Evolutionary conservation across 768 basidiomycete genomes (phyloP), one percentile per base, ranked within the genome.

Genomic region (Collybia sp.): DNA sequence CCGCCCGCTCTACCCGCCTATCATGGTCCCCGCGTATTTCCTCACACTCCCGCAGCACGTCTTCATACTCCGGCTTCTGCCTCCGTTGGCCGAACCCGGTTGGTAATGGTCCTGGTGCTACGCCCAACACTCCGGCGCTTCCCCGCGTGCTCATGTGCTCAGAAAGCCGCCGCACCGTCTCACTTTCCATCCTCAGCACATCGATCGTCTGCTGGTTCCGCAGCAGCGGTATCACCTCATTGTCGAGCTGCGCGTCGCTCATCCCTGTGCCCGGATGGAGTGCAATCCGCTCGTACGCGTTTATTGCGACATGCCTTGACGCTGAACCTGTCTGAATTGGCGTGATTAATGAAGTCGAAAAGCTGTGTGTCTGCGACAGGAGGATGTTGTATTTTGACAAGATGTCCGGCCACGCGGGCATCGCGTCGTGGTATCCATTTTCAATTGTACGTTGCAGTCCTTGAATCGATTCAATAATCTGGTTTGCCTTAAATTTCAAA

Each of bases 331-430:
- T 53, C 18, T 63, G 66, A 32, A 69, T 50, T 40, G 70, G 62
- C 46, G 71, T 63, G 13, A 76, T 66, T 35, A 89, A 74, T 0
- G 81, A 77, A 43, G 73, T 79, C 37, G 83, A 84, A 54, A 93
- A 82, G 53, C 75, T 85, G 58, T 88, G 86, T 0, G 87, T 88
- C 56, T 92, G 90, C 0, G 87, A 88, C 45, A 92, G 76, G 19
- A 93, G 74, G 51, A 88, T 75, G 54, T 83, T 90, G 76, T 91
- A 92, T 69, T 90, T 91, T 12, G 84, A 82, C 44, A 92, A 73
- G 45, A 93, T 79, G 57, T 92, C 89, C 2, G 89, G 90, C 90
- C 90, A 92, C 6, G 85, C 65, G 2, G 84, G 82, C 81, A 90
- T 88, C n/a, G 59, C 69, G 32, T 65, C 67, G 37, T 71, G 73